phyloP scores from a whole-genome alignment of 78 protist species.

The Dictyostelium citrinum region DNA sequence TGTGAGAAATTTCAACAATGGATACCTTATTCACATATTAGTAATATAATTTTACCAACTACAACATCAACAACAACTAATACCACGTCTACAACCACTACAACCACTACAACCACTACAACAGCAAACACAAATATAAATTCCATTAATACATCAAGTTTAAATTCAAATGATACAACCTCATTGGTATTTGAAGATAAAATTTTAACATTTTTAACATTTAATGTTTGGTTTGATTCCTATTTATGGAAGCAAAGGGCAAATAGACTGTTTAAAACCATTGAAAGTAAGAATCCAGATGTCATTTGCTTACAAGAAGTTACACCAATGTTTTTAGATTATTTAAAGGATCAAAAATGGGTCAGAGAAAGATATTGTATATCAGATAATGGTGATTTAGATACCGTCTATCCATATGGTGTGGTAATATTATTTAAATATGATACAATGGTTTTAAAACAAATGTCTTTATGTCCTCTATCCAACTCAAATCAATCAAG shows the following conservation, averaged over 20 bases:
- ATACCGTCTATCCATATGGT: conserved; percentile 71
- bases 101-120: not conserved
- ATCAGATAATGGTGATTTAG: conserved; percentile 59
- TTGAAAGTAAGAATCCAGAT: conserved; percentile 3
- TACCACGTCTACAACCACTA: not conserved
- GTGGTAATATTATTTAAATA: conserved; percentile 9
- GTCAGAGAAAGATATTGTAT: conserved; percentile 15
- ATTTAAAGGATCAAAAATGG: conserved; percentile 29
- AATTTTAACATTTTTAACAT: conserved; percentile 17
- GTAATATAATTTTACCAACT: not conserved
- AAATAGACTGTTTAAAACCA: not conserved
- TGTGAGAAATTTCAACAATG: conserved; percentile 1
- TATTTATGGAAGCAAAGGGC: conserved; percentile 60
- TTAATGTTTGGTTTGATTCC: conserved; percentile 74
- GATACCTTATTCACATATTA: not conserved
- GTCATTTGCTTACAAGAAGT: conserved; percentile 65
- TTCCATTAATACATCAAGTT: not conserved
- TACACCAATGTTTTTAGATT: conserved; percentile 64
- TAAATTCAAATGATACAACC: not conserved
- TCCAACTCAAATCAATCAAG: conserved; percentile 31
- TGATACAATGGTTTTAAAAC: not conserved
- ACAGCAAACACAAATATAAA: not conserved
- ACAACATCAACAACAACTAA: not conserved
- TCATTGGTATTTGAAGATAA: not conserved
- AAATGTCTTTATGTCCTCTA: conserved; percentile 22